Evolutionary conservation across 352 stramenopile species (phyloP).

Genomic region (Phytopythium vexans): DNA sequence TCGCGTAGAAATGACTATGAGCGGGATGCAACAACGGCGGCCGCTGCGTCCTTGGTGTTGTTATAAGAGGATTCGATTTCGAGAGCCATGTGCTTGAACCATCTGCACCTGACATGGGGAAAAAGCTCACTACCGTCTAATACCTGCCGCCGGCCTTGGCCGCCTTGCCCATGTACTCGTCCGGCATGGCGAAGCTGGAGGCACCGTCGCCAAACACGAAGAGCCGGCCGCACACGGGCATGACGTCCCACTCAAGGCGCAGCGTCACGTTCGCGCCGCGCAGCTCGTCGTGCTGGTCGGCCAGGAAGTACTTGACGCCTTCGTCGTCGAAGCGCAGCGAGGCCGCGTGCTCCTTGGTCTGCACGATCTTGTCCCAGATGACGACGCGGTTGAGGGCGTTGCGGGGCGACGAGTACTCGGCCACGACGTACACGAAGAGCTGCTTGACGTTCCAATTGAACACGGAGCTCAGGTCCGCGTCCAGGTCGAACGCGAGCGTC

Average conservation of each 20-base stretch:
- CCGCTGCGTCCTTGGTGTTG: no score
- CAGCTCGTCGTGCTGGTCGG: conserved; percentile 75
- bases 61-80: no score
- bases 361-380: conserved; percentile 85
- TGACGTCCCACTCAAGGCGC: conserved; percentile 83
- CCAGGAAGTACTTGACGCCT: conserved; percentile 80
- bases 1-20: no score
- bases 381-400: conserved; percentile 81
- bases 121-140: no score
- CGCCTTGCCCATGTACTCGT: conserved; percentile 67
- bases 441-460: conserved; percentile 92
- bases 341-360: conserved; percentile 45
- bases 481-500: conserved; percentile 79
- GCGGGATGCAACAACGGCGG: no score
- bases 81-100: no score
- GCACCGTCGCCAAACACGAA: conserved; percentile 59
- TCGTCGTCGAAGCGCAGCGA: conserved; percentile 56
- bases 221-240: conserved; percentile 78
- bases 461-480: conserved; percentile 82
- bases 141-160: conserved; percentile 29
- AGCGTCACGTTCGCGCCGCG: conserved; percentile 77
- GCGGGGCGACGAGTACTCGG: conserved; percentile 67
- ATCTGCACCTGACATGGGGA: no score
- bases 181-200: conserved; percentile 56
- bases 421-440: conserved; percentile 86